Evolutionary conservation across 73 alveolate species (phyloP), one percentile per base, ranked within the genome.

Genomic region (Chromera velia): DNA sequence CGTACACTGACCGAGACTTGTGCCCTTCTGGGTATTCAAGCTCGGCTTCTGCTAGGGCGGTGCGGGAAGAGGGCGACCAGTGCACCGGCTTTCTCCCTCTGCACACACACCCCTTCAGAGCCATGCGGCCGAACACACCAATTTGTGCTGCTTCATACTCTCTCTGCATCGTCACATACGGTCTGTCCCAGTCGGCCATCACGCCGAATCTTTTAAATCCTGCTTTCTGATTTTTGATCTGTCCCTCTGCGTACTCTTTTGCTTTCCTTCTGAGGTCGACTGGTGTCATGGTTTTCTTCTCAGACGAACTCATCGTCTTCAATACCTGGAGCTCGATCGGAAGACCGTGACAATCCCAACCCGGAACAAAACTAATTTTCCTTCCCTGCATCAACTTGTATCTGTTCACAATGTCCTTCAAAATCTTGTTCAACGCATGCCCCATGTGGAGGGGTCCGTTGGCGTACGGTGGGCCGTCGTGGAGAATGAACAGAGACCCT

Each of bases 401-500:
- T 79, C 96, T 81, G 74, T 93, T 94, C 66, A 94, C 90, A 32
- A 90, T 90, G 83, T 94, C 98, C 86, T 94, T 94, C 71, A 94
- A 73, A 40, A 89, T 88, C 81, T 93, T 94, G 81, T 93, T 94
- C 63, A 87, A 80, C 48, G 93, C 82, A 55, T 91, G 95, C 55
- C 98, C 98, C 77, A 91, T 79, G 81, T 94, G 97, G 67, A 95
- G 92, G 66, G 83, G 85, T 30, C 98, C 98, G 74, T 94, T 90
- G 13, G 98, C 96, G 72, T 90, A 94, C 33, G 97, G 94, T 22
- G 98, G 98, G 4, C 97, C 97, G 67, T 94, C 96, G 64, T 77
- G 84, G 63, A 77, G 34, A 32, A 81, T 87, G 88, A 74, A 91
- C 79, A 26, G 89, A 82, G 88, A 94, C 81, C 28, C 80, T 78